phyloP scores from a whole-genome alignment of 164 flowering plant genomes.

The Magnolia kwangsiensis region DNA sequence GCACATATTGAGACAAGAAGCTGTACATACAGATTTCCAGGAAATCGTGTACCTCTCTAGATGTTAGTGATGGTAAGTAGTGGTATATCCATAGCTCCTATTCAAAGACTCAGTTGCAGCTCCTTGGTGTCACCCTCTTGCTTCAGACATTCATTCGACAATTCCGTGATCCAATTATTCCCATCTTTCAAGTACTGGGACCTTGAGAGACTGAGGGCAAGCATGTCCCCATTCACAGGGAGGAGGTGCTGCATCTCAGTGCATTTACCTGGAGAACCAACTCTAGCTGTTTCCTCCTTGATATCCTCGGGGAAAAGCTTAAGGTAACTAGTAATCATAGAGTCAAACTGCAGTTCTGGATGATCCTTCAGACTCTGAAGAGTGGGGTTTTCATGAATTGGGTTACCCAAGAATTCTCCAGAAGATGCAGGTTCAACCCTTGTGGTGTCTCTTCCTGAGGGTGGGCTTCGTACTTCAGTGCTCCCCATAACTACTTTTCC shows the following conservation, averaged over 20 bases:
- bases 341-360: background rate
- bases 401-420: background rate
- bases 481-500: background rate
- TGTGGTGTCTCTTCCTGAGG: background rate
- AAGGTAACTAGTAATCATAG: background rate
- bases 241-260: background rate
- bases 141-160: background rate
- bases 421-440: background rate
- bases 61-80: background rate
- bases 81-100: background rate
- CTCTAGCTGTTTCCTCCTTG: background rate
- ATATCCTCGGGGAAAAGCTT: background rate
- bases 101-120: background rate
- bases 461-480: background rate
- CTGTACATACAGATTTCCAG: background rate
- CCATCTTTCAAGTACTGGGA: constrained; percentile 5
- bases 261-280: background rate
- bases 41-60: background rate
- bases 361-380: background rate
- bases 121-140: constrained; percentile 3
- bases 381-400: background rate
- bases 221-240: background rate
- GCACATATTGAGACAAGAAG: background rate
- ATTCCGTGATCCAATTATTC: background rate
- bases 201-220: constrained; percentile 3